These are phyloP conservation scores for Elongisporangium undulatum DNA, from an alignment of 352 stramenopile species.

Conservation along the genomic window DNA sequence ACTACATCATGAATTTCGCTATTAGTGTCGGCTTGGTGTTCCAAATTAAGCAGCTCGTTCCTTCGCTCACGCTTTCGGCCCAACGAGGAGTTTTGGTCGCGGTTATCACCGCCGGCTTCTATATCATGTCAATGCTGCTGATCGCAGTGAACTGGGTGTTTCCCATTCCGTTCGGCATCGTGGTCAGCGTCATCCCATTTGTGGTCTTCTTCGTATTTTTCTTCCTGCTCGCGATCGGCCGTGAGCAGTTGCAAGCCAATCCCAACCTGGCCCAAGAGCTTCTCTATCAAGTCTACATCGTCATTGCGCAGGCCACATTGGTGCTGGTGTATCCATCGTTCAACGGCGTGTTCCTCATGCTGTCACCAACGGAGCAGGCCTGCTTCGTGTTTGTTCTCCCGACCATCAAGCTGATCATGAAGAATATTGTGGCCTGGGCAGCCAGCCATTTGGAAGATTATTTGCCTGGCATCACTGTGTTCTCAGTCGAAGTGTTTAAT, in stretches of 20 bases:
- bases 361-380: conserved; percentile 2
- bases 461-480: conserved; percentile 18
- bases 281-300: conserved; percentile 11
- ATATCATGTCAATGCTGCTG: conserved; percentile 5
- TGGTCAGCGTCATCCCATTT: conserved; percentile 11
- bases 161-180: conserved; percentile 18
- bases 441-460: conserved; percentile 17
- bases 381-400: conserved; percentile 4
- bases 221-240: conserved; percentile 9
- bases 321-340: conserved; percentile 10
- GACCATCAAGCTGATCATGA: conserved; percentile 14
- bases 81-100: conserved; percentile 3
- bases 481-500: conserved; percentile 32
- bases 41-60: conserved; percentile 6
- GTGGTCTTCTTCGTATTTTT: conserved; percentile 8
- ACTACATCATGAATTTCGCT: conserved; percentile 9
- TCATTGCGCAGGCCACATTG: conserved; percentile 7
- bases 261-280: conserved; percentile 5
- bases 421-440: conserved; percentile 17
- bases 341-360: conserved; percentile 6
- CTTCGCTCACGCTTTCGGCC: conserved; percentile 5
- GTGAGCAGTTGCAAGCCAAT: conserved; percentile 4
- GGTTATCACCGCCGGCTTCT: conserved; percentile 9
- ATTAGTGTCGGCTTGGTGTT: conserved; percentile 5
- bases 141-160: conserved; percentile 18